Evolutionary conservation across 306 rosid species (phyloP).

Genomic region (Prunus mongolica): DNA sequence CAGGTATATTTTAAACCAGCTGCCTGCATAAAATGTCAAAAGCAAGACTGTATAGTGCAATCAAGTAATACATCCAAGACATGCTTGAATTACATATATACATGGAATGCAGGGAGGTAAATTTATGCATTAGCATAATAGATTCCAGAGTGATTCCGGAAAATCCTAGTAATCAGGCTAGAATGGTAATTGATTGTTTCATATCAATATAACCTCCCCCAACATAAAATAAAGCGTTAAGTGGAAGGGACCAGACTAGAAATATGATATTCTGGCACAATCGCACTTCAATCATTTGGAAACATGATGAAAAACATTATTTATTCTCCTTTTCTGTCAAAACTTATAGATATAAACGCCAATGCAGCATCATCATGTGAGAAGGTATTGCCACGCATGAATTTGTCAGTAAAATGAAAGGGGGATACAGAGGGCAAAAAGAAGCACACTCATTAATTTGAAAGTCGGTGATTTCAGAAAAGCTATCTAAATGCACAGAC

Average conservation of each 20-base stretch:
- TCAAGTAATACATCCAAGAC: neutral
- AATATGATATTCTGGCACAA: neutral
- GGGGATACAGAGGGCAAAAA: neutral
- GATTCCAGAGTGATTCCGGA: neutral
- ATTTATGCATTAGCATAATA: no score
- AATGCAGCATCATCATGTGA: neutral
- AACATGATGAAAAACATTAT: neutral
- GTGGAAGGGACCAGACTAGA: neutral
- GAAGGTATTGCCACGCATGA: neutral
- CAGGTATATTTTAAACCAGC: constrained; percentile 24
- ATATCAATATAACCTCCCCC: neutral
- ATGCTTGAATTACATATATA: neutral
- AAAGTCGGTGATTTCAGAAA: neutral
- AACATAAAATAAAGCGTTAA: neutral
- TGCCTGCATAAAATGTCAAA: constrained; percentile 24
- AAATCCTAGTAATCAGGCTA: neutral
- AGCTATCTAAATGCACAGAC: neutral
- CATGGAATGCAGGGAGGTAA: neutral
- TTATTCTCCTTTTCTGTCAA: neutral
- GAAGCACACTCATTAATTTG: neutral
- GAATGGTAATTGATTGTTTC: neutral
- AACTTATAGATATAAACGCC: neutral
- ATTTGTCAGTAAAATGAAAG: neutral
- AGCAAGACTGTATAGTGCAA: constrained; percentile 4
- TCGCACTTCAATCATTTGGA: neutral